phyloP scores from a whole-genome alignment of 1,139 yeast species.

The Candida labiduridarum region DNA sequence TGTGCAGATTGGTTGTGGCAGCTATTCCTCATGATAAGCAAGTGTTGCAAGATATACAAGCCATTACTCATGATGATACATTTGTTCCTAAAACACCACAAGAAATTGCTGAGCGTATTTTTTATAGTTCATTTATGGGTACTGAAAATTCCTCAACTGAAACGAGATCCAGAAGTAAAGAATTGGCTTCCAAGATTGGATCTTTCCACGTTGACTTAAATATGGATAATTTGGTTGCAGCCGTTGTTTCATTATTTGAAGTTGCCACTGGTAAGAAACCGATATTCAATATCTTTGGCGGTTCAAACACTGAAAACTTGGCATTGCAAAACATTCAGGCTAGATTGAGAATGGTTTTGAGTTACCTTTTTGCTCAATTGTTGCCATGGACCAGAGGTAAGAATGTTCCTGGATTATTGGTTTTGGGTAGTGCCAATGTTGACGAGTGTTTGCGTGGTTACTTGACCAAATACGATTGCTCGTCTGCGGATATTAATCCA shows the following conservation, averaged over 20 bases:
- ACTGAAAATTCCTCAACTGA: constrained; percentile 88
- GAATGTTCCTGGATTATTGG: constrained; percentile 77
- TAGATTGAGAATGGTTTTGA: constrained; percentile 88
- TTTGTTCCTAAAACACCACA: constrained; percentile 75
- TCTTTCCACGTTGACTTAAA: constrained; percentile 89
- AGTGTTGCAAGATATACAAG: constrained; percentile 74
- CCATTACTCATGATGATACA: constrained; percentile 54
- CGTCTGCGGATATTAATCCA: constrained; percentile 95
- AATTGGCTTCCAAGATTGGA: constrained; percentile 74
- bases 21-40: constrained; percentile 58
- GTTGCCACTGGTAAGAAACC: constrained; percentile 91
- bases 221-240: constrained; percentile 80
- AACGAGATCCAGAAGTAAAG: constrained; percentile 83
- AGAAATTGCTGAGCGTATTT: constrained; percentile 73
- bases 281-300: constrained; percentile 89
- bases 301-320: constrained; percentile 84
- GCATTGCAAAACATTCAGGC: constrained; percentile 97
- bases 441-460: constrained; percentile 96
- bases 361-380: constrained; percentile 90
- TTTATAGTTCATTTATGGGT: constrained; percentile 95
- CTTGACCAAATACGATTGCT: constrained; percentile 93
- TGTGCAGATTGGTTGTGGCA: constrained; percentile 82
- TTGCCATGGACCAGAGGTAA: constrained; percentile 86
- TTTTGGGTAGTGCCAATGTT: constrained; percentile 95
- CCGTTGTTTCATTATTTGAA: constrained; percentile 77